Evolutionary conservation across 495 filamentous ascomycete species (phyloP).

Genomic region (Aspergillus asperescens): DNA sequence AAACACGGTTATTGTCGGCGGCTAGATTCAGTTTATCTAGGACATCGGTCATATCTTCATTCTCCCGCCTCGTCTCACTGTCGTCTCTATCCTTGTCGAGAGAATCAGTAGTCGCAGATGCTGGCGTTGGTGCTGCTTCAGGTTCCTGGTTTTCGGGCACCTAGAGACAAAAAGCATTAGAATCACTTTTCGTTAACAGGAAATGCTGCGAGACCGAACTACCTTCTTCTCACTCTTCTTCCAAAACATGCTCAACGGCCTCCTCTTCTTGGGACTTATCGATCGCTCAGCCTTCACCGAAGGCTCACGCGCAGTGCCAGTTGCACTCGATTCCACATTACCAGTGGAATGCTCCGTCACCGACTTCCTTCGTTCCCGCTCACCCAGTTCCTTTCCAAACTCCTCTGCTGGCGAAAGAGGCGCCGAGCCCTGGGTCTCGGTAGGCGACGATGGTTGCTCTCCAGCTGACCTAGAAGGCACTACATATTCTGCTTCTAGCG

Average conservation of each 20-base stretch:
- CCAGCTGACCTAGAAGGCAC: not conserved
- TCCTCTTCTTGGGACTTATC: slow-evolving; percentile 33
- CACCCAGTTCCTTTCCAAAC: slow-evolving; percentile 33
- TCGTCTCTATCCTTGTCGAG: slow-evolving; percentile 12
- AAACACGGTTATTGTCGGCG: slow-evolving; percentile 70
- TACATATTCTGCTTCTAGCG: not conserved
- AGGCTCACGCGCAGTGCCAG: no score
- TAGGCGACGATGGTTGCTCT: not conserved
- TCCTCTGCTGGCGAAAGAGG: slow-evolving; percentile 39
- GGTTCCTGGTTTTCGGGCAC: not conserved
- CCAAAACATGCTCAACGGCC: slow-evolving; percentile 43
- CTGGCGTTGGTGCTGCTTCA: not conserved
- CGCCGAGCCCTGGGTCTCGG: slow-evolving; percentile 15
- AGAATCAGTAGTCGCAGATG: slow-evolving; percentile 13
- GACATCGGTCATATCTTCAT: slow-evolving; percentile 67
- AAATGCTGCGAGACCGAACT: not conserved
- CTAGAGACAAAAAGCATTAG: not conserved
- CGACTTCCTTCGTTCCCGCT: slow-evolving; percentile 27
- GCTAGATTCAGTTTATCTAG: slow-evolving; percentile 77
- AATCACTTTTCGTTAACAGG: not conserved
- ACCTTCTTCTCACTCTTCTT: slow-evolving; percentile 43
- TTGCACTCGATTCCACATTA: no score
- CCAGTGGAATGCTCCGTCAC: slow-evolving; percentile 14
- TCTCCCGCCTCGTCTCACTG: slow-evolving; percentile 52
- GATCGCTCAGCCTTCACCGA: slow-evolving; percentile 15